A percentile compares a stretch with the other conserved stretches of the same genome.
Conservation (phyloP, 441 rosid genomes). For the Mallotus repandus region DNA sequence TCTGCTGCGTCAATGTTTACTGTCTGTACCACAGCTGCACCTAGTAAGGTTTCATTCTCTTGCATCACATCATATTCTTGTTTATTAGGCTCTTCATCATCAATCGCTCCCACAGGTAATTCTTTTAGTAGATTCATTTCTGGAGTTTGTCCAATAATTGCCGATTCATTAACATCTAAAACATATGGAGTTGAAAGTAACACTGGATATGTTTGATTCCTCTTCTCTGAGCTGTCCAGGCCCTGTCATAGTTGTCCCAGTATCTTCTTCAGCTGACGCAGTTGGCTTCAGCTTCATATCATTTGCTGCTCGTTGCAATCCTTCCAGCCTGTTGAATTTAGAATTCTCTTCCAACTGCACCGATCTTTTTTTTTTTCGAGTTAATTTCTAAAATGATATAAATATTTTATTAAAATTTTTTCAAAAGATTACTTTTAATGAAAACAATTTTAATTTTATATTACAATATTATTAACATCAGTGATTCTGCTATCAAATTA, state of each 20-base stretch:
- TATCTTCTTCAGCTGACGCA: slow-evolving; percentile 11
- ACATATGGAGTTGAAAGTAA: background rate
- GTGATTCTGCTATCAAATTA: no score
- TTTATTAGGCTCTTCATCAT: slow-evolving; percentile 23
- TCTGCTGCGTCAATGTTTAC: background rate
- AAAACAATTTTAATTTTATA: no score
- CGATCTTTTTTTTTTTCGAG: background rate
- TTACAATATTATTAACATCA: no score
- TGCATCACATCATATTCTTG: background rate
- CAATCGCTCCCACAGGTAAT: slow-evolving; percentile 23
- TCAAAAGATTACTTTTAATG: no score
- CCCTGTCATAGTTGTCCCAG: background rate
- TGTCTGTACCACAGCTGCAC: background rate
- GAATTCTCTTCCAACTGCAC: background rate
- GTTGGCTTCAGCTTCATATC: background rate
- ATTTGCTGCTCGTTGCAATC: background rate
- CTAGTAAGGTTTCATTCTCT: background rate
- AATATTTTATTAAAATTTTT: no score
- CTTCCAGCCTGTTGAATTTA: background rate
- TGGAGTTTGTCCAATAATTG: background rate
- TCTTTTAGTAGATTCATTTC: slow-evolving; percentile 17
- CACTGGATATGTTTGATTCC: background rate
- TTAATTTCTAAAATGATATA: no score
- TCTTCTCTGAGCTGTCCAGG: background rate
- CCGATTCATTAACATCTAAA: slow-evolving; percentile 6